Percentiles rank a stretch among this genome's conserved stretches.
Conservation (phyloP, 2,329 filamentous ascomycete species). For the Penicillium sp. region DNA sequence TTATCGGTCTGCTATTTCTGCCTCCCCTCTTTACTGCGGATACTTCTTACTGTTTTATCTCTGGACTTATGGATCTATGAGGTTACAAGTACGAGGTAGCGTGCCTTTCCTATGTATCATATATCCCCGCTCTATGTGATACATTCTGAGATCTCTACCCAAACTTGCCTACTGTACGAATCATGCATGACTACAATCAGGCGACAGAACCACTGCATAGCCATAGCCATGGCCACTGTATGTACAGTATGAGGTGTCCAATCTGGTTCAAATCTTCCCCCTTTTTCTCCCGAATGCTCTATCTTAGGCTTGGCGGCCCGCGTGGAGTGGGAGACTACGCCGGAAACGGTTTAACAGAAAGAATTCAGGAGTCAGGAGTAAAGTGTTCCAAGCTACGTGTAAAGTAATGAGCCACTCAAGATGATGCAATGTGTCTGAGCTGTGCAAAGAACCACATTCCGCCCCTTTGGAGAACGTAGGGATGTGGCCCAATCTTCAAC, state of each 20-base stretch:
- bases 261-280: not conserved
- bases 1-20: not conserved
- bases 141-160: not conserved
- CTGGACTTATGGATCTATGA: too few species aligned
- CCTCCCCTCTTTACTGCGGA: not conserved
- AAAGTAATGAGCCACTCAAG: not conserved
- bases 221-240: not conserved
- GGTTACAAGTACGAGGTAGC: not conserved
- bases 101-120: not conserved
- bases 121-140: not conserved
- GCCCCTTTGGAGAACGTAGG: slow-evolving; percentile 1
- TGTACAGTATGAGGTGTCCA: not conserved
- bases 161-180: slow-evolving; percentile 5
- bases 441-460: slow-evolving; percentile 9
- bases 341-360: slow-evolving; percentile 6
- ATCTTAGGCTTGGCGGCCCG: slow-evolving; percentile 12
- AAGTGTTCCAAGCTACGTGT: not conserved
- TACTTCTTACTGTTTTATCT: too few species aligned
- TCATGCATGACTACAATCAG: slow-evolving; percentile 3
- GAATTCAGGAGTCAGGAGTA: too few species aligned
- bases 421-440: not conserved
- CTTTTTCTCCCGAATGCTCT: not conserved
- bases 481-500: not conserved
- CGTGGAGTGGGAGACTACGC: slow-evolving; percentile 9
- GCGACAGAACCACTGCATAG: not conserved